These are phyloP conservation scores for Paramecium octaurelia DNA, from an alignment of 73 alveolate genomes.

Conservation along the genomic window DNA sequence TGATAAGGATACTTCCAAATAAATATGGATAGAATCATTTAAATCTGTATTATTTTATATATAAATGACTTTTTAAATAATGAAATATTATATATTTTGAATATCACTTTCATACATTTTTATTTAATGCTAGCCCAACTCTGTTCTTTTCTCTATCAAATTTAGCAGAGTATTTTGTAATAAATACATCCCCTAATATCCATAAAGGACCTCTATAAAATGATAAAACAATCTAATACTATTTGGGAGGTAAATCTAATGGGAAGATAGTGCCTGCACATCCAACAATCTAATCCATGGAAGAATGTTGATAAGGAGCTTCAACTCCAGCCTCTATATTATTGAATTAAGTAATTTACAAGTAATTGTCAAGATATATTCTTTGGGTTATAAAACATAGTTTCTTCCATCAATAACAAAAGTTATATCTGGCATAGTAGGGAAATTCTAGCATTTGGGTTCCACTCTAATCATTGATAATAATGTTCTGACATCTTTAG, in stretches of 20 bases:
- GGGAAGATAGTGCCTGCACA: constrained; percentile 41
- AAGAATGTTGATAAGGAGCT: constrained; percentile 37
- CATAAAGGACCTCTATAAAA: constrained; percentile 54
- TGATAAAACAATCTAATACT: not conserved
- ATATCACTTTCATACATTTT: not conserved
- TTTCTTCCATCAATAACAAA: constrained; percentile 60
- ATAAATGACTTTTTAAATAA: no score
- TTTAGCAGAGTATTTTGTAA: constrained; percentile 70
- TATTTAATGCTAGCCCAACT: constrained; percentile 67
- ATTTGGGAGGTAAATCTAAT: not conserved
- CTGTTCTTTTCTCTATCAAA: constrained; percentile 78
- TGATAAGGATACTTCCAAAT: no score
- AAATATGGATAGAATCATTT: not conserved
- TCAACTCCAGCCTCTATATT: not conserved
- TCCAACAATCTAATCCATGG: constrained; percentile 1
- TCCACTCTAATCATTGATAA: constrained; percentile 45
- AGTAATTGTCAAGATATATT: constrained; percentile 59
- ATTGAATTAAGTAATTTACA: not conserved
- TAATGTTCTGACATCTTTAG: constrained; percentile 46
- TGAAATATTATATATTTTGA: not conserved
- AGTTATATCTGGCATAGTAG: constrained; percentile 51
- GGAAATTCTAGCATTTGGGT: constrained; percentile 9
- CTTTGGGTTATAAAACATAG: constrained; percentile 51
- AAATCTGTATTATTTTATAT: not conserved
- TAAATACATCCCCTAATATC: constrained; percentile 72